Evolutionary conservation across 169 alveolate species (phyloP), one percentile per base, ranked within the genome.

Genomic region (Plasmodium ovale): DNA sequence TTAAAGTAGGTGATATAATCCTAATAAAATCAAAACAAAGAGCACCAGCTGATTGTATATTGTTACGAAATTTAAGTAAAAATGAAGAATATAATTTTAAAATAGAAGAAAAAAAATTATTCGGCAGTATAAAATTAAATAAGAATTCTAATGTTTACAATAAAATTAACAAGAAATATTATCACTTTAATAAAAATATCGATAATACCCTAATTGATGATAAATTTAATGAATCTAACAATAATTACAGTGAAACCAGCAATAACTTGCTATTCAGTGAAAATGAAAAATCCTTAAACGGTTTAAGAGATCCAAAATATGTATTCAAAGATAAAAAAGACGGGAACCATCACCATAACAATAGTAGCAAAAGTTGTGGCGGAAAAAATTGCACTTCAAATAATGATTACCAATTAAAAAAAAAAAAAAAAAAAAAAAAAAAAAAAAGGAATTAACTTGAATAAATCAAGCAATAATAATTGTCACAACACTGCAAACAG

Each of bases 1-100:
- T 98, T 64, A 93, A 95, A 73, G 98, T 96, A 14, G 99, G 99
- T 1, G 95, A 98, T 91, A 70, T 98, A 23, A 94, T 97, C 31
- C 97, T 95, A 94, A 94, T 98, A 37, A 92, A 94, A 29, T 88
- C 92, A 27, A 92, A 97, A 88, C 97, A 99, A 91, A 92, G 99
- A 72, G 98, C 97, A 3, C 99, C 99, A 2, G 99, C 99, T 6
- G 99, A 99, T 92, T 87, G 98, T 74, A 87, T 99, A 3, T 88
- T 98, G 16, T 89, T 98, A 39, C 91, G 95, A 51, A 97, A 77
- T 49, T 99, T 37, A 94, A 95, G 42, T 96, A 95, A 77, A 68
- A 90, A 59, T 68, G 91, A 25, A 96, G 93, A 54, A 85, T 64
- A 68, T 33, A 72, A 49, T 44, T 67, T 68, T 77, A 87, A 67